Percentiles rank a stretch among this genome's conserved stretches.
These are phyloP conservation scores for Lecanicillium sp. DNA, from an alignment of 2,329 filamentous ascomycete species.

Conservation along the genomic window DNA sequence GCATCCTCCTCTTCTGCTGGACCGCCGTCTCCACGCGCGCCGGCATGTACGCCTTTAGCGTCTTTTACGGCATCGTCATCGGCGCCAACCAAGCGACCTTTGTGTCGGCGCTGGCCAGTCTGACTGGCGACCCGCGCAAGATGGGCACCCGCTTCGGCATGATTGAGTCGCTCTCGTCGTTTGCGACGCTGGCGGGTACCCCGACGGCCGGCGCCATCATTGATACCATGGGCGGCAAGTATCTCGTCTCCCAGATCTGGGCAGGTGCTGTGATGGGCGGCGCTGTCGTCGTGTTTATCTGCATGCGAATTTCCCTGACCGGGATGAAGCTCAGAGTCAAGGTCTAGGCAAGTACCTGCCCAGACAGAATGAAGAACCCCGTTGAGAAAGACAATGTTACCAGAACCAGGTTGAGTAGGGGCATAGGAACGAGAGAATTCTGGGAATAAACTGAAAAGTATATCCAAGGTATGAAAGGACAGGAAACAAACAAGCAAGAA, in stretches of 20 bases:
- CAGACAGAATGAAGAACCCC: too few species aligned
- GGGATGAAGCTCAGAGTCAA: too few species aligned
- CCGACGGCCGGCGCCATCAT: constrained; percentile 24
- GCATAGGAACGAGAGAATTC: too few species aligned
- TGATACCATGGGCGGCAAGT: constrained; percentile 14
- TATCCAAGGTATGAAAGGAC: too few species aligned
- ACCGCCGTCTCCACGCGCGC: constrained; percentile 17
- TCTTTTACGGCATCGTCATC: constrained; percentile 20
- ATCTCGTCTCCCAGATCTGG: constrained; percentile 25
- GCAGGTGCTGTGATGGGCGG: constrained; percentile 4
- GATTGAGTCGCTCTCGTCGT: constrained; percentile 31
- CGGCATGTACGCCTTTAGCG: constrained; percentile 21
- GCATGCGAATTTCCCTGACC: too few species aligned
- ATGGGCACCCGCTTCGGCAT: constrained; percentile 36
- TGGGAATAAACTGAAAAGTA: too few species aligned
- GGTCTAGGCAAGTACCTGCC: too few species aligned
- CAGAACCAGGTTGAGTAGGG: too few species aligned
- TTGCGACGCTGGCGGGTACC: constrained; percentile 34
- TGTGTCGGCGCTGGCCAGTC: constrained; percentile 27
- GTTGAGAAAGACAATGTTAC: too few species aligned
- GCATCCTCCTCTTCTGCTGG: constrained; percentile 21
- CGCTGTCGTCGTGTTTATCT: too few species aligned
- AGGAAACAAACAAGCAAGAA: too few species aligned
- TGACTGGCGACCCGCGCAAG: constrained; percentile 31
- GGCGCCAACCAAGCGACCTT: constrained; percentile 23